Percentiles rank a stretch among this genome's conserved stretches.
Conservation (phyloP, 2,329 filamentous ascomycete genomes). For the Xylariaceae sp. region DNA sequence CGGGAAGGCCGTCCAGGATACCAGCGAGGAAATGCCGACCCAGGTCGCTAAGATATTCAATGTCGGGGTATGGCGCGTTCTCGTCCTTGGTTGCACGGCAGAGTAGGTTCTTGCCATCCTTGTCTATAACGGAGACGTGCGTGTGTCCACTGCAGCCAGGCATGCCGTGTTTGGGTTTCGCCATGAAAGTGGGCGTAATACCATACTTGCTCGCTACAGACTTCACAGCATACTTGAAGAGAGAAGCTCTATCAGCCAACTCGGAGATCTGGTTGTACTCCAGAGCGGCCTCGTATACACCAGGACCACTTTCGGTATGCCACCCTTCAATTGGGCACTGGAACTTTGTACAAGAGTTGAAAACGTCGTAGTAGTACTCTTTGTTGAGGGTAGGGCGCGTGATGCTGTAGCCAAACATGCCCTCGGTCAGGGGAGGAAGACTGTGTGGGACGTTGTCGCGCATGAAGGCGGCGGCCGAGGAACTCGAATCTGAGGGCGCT, state of each 20-base stretch:
- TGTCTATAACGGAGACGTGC: conserved; percentile 83
- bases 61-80: conserved; percentile 66
- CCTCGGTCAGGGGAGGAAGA: conserved; percentile 66
- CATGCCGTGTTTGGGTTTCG: conserved; percentile 84
- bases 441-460: conserved; percentile 57
- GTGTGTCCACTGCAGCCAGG: conserved; percentile 96
- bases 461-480: conserved; percentile 61
- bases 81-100: conserved; percentile 66
- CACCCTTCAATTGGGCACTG: conserved; percentile 71
- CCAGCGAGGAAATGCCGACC: conserved; percentile 92
- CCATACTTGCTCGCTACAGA: conserved; percentile 79
- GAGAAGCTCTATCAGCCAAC: conserved; percentile 85
- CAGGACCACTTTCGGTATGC: conserved; percentile 78
- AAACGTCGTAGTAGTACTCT: conserved; percentile 79
- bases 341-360: conserved; percentile 64
- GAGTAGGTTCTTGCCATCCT: conserved; percentile 78
- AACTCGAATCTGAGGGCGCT: conserved; percentile 32
- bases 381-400: conserved; percentile 72
- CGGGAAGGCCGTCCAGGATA: conserved; percentile 78
- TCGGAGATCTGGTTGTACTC: conserved; percentile 81
- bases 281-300: conserved; percentile 90
- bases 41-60: conserved; percentile 76
- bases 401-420: conserved; percentile 79
- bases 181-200: conserved; percentile 98
- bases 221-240: conserved; percentile 96